These are phyloP conservation scores for Tephrocybe sp. DNA, from an alignment of 768 basidiomycete species.

Conservation along the genomic window DNA sequence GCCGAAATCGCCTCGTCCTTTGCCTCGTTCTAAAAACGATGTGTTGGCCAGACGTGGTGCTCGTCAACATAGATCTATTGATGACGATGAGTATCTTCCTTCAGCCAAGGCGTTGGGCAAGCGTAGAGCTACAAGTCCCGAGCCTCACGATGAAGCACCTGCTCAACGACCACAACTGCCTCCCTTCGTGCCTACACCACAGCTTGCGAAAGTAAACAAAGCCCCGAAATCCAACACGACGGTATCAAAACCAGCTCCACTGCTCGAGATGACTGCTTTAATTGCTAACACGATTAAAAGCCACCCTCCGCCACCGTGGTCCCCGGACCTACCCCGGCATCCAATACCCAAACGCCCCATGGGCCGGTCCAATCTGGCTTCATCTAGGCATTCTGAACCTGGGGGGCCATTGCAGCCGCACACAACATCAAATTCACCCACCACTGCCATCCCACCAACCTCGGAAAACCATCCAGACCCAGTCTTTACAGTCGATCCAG, in stretches of 20 bases:
- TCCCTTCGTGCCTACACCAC: background rate
- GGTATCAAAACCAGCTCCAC: no score
- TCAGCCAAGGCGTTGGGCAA: slow-evolving; percentile 35
- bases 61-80: background rate
- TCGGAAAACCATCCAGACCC: no score
- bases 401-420: no score
- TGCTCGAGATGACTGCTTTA: background rate
- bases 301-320: background rate
- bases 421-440: no score
- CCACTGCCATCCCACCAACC: no score
- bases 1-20: no score
- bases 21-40: no score
- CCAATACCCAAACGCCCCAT: background rate
- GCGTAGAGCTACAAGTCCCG: slow-evolving; percentile 22
- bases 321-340: background rate
- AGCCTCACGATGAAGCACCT: background rate
- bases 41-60: no score
- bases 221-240: background rate
- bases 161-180: background rate
- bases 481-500: background rate
- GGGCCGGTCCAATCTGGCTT: background rate
- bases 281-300: background rate
- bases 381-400: no score
- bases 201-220: background rate
- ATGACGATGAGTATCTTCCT: slow-evolving; percentile 10